Evolutionary conservation across 768 basidiomycete genomes (phyloP).

Genomic region (Lentinula aciculospora): DNA sequence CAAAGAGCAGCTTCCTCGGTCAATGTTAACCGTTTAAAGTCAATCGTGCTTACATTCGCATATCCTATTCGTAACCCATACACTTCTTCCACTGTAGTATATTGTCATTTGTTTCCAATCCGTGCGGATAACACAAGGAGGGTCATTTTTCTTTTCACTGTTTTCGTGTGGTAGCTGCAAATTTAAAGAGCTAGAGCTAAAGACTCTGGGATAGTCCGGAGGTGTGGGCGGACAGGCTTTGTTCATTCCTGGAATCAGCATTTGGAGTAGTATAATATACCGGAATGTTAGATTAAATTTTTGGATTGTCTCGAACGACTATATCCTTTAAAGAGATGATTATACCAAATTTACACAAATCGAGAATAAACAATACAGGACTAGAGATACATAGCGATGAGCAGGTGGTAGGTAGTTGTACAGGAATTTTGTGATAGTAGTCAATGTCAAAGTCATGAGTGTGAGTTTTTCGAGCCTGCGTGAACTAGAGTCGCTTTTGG

Average conservation of each 20-base stretch:
- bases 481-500: neutral
- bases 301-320: too few relatives aligned
- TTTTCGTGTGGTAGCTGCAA: too few relatives aligned
- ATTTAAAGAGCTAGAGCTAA: too few relatives aligned
- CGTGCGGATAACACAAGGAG: neutral
- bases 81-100: neutral
- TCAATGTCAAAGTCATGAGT: too few relatives aligned
- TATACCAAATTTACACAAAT: too few relatives aligned
- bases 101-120: neutral
- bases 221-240: too few relatives aligned
- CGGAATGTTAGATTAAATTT: too few relatives aligned
- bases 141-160: neutral
- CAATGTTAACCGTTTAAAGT: conserved; percentile 9
- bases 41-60: neutral
- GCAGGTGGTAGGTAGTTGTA: neutral
- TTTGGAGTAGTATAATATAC: neutral
- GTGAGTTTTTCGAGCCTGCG: too few relatives aligned
- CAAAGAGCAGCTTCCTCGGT: conserved; percentile 29
- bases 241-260: neutral
- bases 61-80: neutral
- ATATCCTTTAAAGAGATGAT: too few relatives aligned
- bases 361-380: neutral
- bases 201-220: too few relatives aligned
- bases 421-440: neutral
- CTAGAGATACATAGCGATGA: neutral